A percentile compares a stretch with the other conserved stretches of the same genome.
These are phyloP conservation scores for Diaporthe helianthi DNA, from an alignment of 2,329 filamentous ascomycete genomes.

Conservation along the genomic window DNA sequence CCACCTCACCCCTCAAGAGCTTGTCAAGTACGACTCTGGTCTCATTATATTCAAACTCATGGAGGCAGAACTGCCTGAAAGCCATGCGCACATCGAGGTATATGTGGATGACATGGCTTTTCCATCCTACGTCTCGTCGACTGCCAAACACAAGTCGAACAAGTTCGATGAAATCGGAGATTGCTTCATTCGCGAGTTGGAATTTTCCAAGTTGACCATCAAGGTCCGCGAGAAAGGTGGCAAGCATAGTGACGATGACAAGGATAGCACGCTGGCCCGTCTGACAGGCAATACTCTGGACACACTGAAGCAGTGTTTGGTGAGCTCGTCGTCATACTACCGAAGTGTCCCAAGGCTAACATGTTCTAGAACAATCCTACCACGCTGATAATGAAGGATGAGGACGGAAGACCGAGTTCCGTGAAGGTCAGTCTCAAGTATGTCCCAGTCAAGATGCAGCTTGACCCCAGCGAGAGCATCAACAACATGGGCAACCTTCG, in stretches of 20 bases:
- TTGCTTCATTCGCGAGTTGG: constrained; percentile 95
- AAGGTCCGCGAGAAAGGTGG: constrained; percentile 84
- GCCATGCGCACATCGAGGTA: constrained; percentile 81
- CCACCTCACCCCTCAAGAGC: constrained; percentile 77
- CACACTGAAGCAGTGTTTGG: constrained; percentile 85
- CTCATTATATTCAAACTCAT: constrained; percentile 94
- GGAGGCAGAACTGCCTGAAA: constrained; percentile 82
- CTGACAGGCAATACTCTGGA: constrained; percentile 85
- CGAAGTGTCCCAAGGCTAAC: constrained; percentile 35
- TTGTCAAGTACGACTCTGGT: constrained; percentile 87
- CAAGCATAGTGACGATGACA: constrained; percentile 71
- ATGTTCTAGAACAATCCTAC: constrained; percentile 81
- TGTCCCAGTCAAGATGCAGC: constrained; percentile 89
- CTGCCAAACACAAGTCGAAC: constrained; percentile 70
- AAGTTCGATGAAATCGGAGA: constrained; percentile 94
- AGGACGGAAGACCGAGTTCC: constrained; percentile 77
- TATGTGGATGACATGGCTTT: constrained; percentile 95
- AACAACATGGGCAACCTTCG: constrained; percentile 98
- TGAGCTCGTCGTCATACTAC: constrained; percentile 51
- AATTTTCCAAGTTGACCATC: constrained; percentile 91
- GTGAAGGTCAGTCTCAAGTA: constrained; percentile 94
- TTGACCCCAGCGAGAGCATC: constrained; percentile 95
- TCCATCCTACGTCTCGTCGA: constrained; percentile 83
- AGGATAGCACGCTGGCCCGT: constrained; percentile 80
- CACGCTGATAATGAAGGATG: constrained; percentile 77